Evolutionary conservation across 371 early-diverging fungal species (phyloP).

Genomic region (Actinomortierella ambigua): DNA sequence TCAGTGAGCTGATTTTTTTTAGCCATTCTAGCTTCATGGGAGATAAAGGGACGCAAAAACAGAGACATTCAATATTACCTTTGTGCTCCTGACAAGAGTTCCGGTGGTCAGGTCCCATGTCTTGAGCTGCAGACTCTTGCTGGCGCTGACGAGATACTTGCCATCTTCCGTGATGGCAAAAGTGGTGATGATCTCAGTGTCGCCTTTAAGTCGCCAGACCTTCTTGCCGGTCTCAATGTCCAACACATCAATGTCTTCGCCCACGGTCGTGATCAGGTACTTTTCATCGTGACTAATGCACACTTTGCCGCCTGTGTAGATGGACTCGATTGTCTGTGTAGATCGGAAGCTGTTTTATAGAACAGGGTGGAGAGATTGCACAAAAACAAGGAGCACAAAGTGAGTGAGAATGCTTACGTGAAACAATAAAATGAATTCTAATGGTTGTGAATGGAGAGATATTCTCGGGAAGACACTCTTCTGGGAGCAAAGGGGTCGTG

Average conservation of each 20-base stretch:
- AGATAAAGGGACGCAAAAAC: background rate
- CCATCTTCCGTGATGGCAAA: conserved; percentile 87
- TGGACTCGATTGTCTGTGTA: conserved; percentile 82
- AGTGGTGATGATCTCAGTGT: conserved; percentile 86
- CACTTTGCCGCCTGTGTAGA: conserved; percentile 94
- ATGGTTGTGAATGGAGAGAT: background rate
- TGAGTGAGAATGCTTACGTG: background rate
- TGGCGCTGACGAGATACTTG: conserved; percentile 77
- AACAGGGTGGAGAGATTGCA: background rate
- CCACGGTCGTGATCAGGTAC: conserved; percentile 77
- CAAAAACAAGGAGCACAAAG: background rate
- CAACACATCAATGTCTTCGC: conserved; percentile 83
- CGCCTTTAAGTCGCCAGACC: conserved; percentile 73
- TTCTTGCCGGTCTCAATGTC: conserved; percentile 76
- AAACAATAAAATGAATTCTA: too few relatives aligned
- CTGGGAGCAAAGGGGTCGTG: too few relatives aligned
- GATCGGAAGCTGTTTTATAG: conserved; percentile 66
- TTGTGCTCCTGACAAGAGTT: conserved; percentile 68
- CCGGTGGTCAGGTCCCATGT: conserved; percentile 81
- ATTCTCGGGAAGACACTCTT: background rate
- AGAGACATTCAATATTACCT: conserved; percentile 44
- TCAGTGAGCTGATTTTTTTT: too few relatives aligned
- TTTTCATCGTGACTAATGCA: conserved; percentile 72
- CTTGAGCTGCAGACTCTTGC: conserved; percentile 78
- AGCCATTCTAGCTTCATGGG: background rate